Conservation (phyloP, 2,329 filamentous ascomycete species). For the Talaromyces sp. region DNA sequence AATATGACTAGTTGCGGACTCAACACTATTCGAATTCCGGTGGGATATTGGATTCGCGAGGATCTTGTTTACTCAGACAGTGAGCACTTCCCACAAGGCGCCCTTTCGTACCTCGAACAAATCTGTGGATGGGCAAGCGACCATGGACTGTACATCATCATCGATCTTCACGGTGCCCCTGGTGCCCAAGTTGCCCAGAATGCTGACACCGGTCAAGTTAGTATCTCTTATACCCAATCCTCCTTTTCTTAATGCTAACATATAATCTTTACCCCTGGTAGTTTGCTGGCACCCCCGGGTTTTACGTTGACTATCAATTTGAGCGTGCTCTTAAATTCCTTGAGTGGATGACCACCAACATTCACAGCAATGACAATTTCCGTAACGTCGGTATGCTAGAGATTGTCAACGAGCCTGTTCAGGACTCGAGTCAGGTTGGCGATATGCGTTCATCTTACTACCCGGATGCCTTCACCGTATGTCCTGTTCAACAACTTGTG, state of each 20-base stretch:
- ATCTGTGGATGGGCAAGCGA: conserved; percentile 46
- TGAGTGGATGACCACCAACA: conserved; percentile 48
- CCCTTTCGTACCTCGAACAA: conserved; percentile 41
- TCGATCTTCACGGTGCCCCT: conserved; percentile 49
- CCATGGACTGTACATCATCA: conserved; percentile 48
- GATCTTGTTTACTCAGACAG: conserved; percentile 41
- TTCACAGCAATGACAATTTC: conserved; percentile 45
- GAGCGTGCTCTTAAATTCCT: conserved; percentile 51
- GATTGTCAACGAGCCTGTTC: conserved; percentile 53
- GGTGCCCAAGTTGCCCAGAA: conserved; percentile 44
- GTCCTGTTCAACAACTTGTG: background rate
- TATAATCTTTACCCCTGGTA: conserved; percentile 11
- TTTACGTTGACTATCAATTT: conserved; percentile 54
- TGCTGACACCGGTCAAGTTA: conserved; percentile 42
- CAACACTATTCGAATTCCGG: conserved; percentile 50
- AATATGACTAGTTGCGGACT: conserved; percentile 46
- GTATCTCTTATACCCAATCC: background rate
- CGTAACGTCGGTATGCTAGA: conserved; percentile 55
- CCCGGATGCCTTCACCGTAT: conserved; percentile 38
- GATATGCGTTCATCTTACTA: conserved; percentile 43
- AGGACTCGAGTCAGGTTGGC: conserved; percentile 27
- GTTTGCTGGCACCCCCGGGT: conserved; percentile 40
- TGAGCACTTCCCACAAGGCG: conserved; percentile 49
- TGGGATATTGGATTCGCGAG: conserved; percentile 53
- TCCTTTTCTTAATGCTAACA: background rate